Percentiles rank a stretch among this genome's conserved stretches.
Conservation (phyloP, 225 moss, liverwort and hornwort genomes). For the Takakia lepidozioides region DNA sequence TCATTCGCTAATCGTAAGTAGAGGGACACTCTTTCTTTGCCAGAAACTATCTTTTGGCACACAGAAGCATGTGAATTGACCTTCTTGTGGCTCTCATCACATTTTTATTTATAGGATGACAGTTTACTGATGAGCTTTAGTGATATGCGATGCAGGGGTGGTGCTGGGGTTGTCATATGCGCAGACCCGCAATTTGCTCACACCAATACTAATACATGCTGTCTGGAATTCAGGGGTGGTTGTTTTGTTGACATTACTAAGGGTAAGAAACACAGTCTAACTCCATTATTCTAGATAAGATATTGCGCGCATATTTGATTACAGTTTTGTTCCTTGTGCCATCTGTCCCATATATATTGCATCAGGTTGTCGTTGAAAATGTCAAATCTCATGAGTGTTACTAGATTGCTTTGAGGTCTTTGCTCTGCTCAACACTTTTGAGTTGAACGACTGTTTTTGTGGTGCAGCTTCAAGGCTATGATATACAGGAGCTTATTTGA, state of each 20-base stretch:
- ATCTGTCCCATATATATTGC: not conserved
- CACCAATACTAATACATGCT: slow-evolving; percentile 87
- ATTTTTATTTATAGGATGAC: not conserved
- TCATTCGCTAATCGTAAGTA: not conserved
- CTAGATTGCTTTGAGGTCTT: too few relatives aligned
- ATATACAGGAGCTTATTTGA: slow-evolving; percentile 84
- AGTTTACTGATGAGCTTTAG: not conserved
- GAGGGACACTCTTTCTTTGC: not conserved
- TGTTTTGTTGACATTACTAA: slow-evolving; percentile 60
- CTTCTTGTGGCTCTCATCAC: not conserved
- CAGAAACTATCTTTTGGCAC: not conserved
- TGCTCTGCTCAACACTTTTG: not conserved
- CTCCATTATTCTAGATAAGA: too few relatives aligned
- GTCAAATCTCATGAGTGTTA: not conserved
- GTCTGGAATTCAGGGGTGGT: slow-evolving; percentile 97
- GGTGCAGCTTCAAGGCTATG: slow-evolving; percentile 90
- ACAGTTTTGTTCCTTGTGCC: not conserved
- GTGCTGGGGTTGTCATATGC: slow-evolving; percentile 83
- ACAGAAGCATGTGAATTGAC: not conserved
- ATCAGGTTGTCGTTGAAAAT: slow-evolving; percentile 2
- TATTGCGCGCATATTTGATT: too few relatives aligned
- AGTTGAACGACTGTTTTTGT: slow-evolving; percentile 3
- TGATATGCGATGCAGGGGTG: slow-evolving; percentile 49
- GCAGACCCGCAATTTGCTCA: slow-evolving; percentile 83
- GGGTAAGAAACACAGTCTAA: slow-evolving; percentile 39